Evolutionary conservation across 768 basidiomycete genomes (phyloP), one percentile per base, ranked within the genome.

Genomic region (Auriscalpium vulgare): DNA sequence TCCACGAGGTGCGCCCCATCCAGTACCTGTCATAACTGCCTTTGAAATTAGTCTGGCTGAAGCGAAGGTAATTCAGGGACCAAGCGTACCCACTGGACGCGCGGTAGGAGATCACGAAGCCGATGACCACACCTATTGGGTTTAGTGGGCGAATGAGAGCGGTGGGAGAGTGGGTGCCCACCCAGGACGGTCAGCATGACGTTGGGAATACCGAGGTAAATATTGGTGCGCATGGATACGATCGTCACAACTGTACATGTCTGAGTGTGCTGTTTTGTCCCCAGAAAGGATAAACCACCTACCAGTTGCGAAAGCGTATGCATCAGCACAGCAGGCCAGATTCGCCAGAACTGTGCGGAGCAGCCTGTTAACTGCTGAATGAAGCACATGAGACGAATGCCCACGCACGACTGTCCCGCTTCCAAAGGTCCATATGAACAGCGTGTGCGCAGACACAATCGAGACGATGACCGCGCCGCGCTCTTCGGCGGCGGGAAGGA

Each of bases 301-400:
- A 79, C 79, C 73, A 17, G 74, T 76, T 6, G 83, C 81, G 60
- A 84, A 5, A 73, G 50, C 5, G 83, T 83, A 65, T 85, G 80
- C 23, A 85, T 64, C n/a, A 83, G 59, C 2, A 84, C 82, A 0
- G 83, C 82, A 1, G 83, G 83, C 83, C 83, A 86, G 61, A 84
- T 83, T 53, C 77, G 74, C 78, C 80, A 84, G 11, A 84, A 74
- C 69, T 72, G 23, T 50, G 16, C 21, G 19, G 8, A 3, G n/a
- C 36, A 51, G 1, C 47, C n/a, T 14, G 4, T 43, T 23, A 29
- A 37, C 17, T 9, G n/a, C 10, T 13, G 17, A 37, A 37, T 0
- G 9, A 34, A 16, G 35, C 4, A 10, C 10, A 13, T 13, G n/a
- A 10, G 10, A 14, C 11, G 35, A 10, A 36, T 10, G 34, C 16